phyloP scores from a whole-genome alignment of 169 alveolate species.

The Plasmodium gallinaceum region DNA sequence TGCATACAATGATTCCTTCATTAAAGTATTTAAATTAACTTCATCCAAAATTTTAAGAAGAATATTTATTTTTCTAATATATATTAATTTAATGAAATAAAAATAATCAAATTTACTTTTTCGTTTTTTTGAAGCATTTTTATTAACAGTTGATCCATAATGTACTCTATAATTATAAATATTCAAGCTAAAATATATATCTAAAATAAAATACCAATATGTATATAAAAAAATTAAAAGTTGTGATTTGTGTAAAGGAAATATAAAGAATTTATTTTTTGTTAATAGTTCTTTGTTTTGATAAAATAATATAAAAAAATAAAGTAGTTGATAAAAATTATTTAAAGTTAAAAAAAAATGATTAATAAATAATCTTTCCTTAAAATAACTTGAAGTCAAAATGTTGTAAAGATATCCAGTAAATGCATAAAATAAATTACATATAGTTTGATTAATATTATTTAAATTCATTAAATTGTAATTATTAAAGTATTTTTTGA shows the following conservation, averaged over 20 bases:
- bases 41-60: slow-evolving; percentile 22
- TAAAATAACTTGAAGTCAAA: neutral
- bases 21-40: slow-evolving; percentile 17
- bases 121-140: neutral
- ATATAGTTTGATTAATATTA: slow-evolving; percentile 37
- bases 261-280: slow-evolving; percentile 2
- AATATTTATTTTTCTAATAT: slow-evolving; percentile 24
- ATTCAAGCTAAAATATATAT: slow-evolving; percentile 4
- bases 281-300: slow-evolving; percentile 14
- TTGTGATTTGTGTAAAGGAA: slow-evolving; percentile 68
- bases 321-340: slow-evolving; percentile 34
- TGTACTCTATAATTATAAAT: no score
- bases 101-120: neutral
- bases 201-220: slow-evolving; percentile 25
- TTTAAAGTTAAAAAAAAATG: slow-evolving; percentile 43
- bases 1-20: slow-evolving; percentile 35
- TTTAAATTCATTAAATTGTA: neutral
- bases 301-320: slow-evolving; percentile 39
- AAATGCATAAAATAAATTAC: slow-evolving; percentile 42
- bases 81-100: slow-evolving; percentile 28
- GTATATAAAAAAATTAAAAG: slow-evolving; percentile 59
- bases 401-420: slow-evolving; percentile 48
- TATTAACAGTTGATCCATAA: neutral
- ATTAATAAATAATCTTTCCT: neutral
- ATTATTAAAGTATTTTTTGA: neutral